phyloP scores from a whole-genome alignment of 306 rosid species.

The Abrus pulchellus region DNA sequence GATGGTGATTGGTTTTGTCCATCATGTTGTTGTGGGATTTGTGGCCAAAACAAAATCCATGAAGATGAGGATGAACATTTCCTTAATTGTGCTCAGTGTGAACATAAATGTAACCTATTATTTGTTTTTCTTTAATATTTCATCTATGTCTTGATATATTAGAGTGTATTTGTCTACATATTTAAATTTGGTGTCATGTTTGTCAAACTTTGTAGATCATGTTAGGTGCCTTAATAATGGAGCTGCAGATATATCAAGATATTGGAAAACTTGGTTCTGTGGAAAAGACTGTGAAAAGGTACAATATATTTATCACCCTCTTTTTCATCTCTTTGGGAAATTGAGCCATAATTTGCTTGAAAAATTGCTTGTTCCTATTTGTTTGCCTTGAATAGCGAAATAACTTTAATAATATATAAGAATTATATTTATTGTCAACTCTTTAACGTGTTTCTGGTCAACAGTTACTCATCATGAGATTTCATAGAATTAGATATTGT shows the following conservation, averaged over 20 bases:
- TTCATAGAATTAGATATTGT: constrained; percentile 23
- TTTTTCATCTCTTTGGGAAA: neutral
- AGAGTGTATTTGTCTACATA: constrained; percentile 17
- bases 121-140: constrained; percentile 18
- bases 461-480: neutral
- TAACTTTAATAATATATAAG: too few species aligned
- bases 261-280: constrained; percentile 68
- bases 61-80: constrained; percentile 50
- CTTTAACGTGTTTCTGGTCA: neutral
- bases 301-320: constrained; percentile 29
- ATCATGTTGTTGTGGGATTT: constrained; percentile 78
- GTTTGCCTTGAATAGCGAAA: neutral
- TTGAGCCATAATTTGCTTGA: neutral
- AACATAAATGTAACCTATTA: constrained; percentile 67
- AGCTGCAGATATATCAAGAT: constrained; percentile 34
- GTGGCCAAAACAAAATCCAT: constrained; percentile 59
- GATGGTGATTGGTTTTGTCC: constrained; percentile 94
- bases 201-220: constrained; percentile 72
- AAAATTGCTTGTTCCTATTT: constrained; percentile 25
- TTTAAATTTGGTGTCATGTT: constrained; percentile 28
- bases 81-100: constrained; percentile 79
- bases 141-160: constrained; percentile 12
- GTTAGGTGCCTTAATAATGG: constrained; percentile 60
- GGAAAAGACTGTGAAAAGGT: constrained; percentile 74
- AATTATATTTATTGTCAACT: neutral